These are phyloP conservation scores for Barnettozyma hawaiiensis DNA, from an alignment of 1,139 yeast species.

Conservation along the genomic window DNA sequence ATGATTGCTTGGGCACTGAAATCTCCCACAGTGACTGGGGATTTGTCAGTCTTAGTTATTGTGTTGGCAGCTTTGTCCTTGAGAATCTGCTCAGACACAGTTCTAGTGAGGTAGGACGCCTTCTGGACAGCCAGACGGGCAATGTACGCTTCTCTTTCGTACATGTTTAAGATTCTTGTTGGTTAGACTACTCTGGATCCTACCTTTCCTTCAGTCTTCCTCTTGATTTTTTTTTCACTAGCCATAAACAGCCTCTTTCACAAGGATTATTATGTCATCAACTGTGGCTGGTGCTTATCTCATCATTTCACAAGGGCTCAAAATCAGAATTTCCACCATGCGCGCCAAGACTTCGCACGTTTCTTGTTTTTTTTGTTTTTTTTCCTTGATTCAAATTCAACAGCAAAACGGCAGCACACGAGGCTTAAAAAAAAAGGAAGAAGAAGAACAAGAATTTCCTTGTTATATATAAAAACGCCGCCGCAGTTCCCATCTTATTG, in stretches of 20 bases:
- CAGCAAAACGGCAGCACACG: not conserved
- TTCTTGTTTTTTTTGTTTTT: not conserved
- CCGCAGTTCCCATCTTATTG: no score
- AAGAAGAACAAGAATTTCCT: no score
- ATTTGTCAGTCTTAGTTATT: slow-evolving; percentile 77
- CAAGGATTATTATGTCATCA: not conserved
- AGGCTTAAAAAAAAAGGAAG: not conserved
- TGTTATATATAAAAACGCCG: no score
- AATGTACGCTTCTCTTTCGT: slow-evolving; percentile 56
- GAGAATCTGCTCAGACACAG: slow-evolving; percentile 63
- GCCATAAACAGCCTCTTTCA: no score
- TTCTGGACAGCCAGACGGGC: slow-evolving; percentile 89
- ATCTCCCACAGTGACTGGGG: slow-evolving; percentile 97
- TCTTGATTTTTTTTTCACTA: no score
- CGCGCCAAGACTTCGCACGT: slow-evolving; percentile 5
- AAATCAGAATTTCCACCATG: no score
- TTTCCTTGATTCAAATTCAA: not conserved
- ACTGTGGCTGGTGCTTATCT: not conserved
- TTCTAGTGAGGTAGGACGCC: slow-evolving; percentile 73
- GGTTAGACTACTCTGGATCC: no score
- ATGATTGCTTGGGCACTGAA: slow-evolving; percentile 94
- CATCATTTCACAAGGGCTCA: not conserved
- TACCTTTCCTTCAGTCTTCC: no score
- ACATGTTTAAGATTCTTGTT: slow-evolving; percentile 12
- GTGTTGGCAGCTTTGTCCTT: slow-evolving; percentile 51